Evolutionary conservation across 345 rosid genomes (phyloP).

Genomic region (Laguncularia racemosa): DNA sequence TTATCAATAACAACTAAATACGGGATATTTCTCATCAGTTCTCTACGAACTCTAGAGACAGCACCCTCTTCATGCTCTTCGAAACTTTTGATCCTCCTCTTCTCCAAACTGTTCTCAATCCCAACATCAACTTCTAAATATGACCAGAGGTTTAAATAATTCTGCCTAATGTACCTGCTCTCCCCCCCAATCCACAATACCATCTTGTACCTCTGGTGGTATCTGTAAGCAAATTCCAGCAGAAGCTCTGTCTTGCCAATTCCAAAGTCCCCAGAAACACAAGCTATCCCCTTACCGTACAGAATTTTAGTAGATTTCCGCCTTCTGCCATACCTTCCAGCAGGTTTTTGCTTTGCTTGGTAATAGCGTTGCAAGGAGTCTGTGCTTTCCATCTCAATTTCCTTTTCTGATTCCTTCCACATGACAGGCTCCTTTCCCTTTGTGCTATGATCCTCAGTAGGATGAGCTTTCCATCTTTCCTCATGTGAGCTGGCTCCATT

Average conservation of each 20-base stretch:
- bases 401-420: slow-evolving; percentile 96
- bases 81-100: slow-evolving; percentile 57
- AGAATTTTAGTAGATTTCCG: slow-evolving; percentile 53
- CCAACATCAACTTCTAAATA: slow-evolving; percentile 80
- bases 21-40: slow-evolving; percentile 88
- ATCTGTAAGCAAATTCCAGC: slow-evolving; percentile 78
- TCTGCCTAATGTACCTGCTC: slow-evolving; percentile 77
- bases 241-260: slow-evolving; percentile 97
- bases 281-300: slow-evolving; percentile 88
- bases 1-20: slow-evolving; percentile 83
- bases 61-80: slow-evolving; percentile 96
- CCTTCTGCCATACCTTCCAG: slow-evolving; percentile 44
- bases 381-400: slow-evolving; percentile 75
- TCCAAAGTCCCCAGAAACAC: slow-evolving; percentile 82
- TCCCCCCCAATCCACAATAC: slow-evolving; percentile 94
- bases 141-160: slow-evolving; percentile 75
- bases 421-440: slow-evolving; percentile 85
- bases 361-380: slow-evolving; percentile 30
- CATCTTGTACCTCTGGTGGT: slow-evolving; percentile 92
- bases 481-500: slow-evolving; percentile 40
- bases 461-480: slow-evolving; percentile 34
- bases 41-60: slow-evolving; percentile 59
- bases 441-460: slow-evolving; percentile 24
- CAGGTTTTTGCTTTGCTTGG: slow-evolving; percentile 25
- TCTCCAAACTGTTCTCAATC: slow-evolving; percentile 46